Evolutionary conservation across 2,329 filamentous ascomycete species (phyloP), one percentile per base, ranked within the genome.

Genomic region (Leptosphaerulina australis): DNA sequence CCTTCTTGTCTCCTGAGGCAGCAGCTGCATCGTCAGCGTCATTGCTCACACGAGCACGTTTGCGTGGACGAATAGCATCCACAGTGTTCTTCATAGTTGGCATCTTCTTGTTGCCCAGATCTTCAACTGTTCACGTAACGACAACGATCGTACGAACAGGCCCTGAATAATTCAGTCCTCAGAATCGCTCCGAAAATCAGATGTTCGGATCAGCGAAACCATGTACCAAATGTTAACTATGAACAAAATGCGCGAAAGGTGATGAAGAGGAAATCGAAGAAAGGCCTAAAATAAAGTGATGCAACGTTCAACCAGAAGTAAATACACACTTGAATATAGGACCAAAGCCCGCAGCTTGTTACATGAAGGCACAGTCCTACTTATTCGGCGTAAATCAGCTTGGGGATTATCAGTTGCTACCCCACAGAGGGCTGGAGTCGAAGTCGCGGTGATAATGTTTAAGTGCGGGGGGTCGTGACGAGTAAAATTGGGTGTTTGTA

Each of bases 1-100:
- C 77, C 62, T 87, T 84, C 64, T 76, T 79, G 34, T 67, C 65
- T 11, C 61, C 58, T n/a, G 38, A 55, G 45, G 61, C 60, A 33
- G 59, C 51, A 31, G 47, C 59, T 30, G 63, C 56, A 44, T 62
- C 62, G 14, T 68, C 67, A 29, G 58, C 62, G 38, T 54, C 58
- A 33, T 58, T 63, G 35, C 60, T 66, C 20, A 54, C 60, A 39
- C 69, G 66, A 30, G 61, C 61, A 24, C 71, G 63, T 56, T 73
- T 73, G 36, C 62, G 66, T 12, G 63, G 38, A 17, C 25, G 41
- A 12, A 31, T 40, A 44, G 49, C 30, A 17, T 5, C 14, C 20
- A 28, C 44, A 7, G 28, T 69, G 22, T 55, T 63, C 44, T 59
- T 64, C 66, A 70, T 71, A n/a, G 18, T 21, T 52, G 33, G 12